Base-by-base conservation (phyloP, 2,329 filamentous ascomycete genomes). In the Karstenula rhodostoma region DNA sequence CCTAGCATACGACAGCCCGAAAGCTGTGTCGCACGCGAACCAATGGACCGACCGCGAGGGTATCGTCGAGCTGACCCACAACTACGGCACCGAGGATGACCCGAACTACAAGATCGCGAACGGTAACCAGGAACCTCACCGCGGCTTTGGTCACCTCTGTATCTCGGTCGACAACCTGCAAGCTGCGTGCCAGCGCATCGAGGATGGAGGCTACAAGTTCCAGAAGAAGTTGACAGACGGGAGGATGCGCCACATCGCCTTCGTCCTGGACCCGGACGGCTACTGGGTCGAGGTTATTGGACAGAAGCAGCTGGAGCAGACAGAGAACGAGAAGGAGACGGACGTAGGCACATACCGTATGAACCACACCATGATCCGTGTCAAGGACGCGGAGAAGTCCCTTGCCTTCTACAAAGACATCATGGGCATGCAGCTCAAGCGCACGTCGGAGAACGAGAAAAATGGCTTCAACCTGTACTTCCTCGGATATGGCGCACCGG, bases 221-320 rank as follows among this genome's bases (percentile, higher is more conserved):
- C 93, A 98, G 84, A 98, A 98, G 87, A 96, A 92, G 81, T 83
- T 98, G 59, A 88, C 88, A 0, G 94, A 98, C 67, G 95, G 95
- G 2, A 86, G 90, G 59, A 79, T 79, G 77, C 73, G 71, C 49
- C 81, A 91, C 73, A 96, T 98, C 72, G 95, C 94, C 0, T 98
- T 98, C 75, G 94, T 85, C 1, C 86, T 97, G 57, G 93, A 96
- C 69, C 93, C 93, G 0, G 92, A 97, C 77, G 90, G 75, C 29
- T 83, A 83, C 66, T 83, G 83, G 91, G 90, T 95, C 3, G 92
- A 95, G 79, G 84, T 96, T 48, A 87, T 96, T 69, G 89, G 90
- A 10, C 89, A 91, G 77, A 91, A 90, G 72, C 81, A 72, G 46
- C 75, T 93, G 5, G 89, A 93, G 65, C 85, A 91, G 78, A 92